These are phyloP conservation scores for Penicillium sp. DNA, from an alignment of 2,329 filamentous ascomycete species.

Conservation along the genomic window DNA sequence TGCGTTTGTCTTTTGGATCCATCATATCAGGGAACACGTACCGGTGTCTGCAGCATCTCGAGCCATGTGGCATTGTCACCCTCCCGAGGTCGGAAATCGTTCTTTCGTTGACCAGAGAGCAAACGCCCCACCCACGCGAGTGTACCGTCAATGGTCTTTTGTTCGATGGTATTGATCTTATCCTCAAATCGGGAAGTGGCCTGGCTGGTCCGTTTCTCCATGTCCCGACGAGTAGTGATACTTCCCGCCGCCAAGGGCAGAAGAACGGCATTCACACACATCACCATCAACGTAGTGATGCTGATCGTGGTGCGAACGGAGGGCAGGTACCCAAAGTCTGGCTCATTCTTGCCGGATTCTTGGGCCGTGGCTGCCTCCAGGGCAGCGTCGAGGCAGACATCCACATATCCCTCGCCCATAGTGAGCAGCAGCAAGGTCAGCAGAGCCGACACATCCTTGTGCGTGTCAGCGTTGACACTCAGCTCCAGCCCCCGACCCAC, in stretches of 20 bases:
- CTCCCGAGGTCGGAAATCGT: conserved; percentile 86
- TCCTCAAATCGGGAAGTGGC: conserved; percentile 78
- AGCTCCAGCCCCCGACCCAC: conserved; percentile 89
- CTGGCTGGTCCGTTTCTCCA: conserved; percentile 77
- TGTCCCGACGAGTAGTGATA: conserved; percentile 83
- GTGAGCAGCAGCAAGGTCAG: conserved; percentile 79
- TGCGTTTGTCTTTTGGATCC: neutral
- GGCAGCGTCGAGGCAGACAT: conserved; percentile 66
- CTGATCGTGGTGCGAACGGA: conserved; percentile 78
- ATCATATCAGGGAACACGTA: conserved; percentile 23
- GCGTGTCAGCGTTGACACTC: conserved; percentile 82
- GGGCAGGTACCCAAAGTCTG: conserved; percentile 81
- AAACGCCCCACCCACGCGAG: conserved; percentile 74
- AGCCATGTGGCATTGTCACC: conserved; percentile 60
- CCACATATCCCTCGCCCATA: conserved; percentile 80
- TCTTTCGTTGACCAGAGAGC: conserved; percentile 77
- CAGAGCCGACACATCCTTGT: conserved; percentile 87
- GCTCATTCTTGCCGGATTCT: conserved; percentile 78
- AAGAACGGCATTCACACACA: conserved; percentile 85
- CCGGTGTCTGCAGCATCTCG: conserved; percentile 77
- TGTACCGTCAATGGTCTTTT: conserved; percentile 69
- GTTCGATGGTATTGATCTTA: conserved; percentile 72
- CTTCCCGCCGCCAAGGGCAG: conserved; percentile 87
- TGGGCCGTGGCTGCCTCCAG: conserved; percentile 74
- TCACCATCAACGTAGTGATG: conserved; percentile 89